phyloP scores from a whole-genome alignment of 495 filamentous ascomycete species.

The Recurvomyces mirabilis region DNA sequence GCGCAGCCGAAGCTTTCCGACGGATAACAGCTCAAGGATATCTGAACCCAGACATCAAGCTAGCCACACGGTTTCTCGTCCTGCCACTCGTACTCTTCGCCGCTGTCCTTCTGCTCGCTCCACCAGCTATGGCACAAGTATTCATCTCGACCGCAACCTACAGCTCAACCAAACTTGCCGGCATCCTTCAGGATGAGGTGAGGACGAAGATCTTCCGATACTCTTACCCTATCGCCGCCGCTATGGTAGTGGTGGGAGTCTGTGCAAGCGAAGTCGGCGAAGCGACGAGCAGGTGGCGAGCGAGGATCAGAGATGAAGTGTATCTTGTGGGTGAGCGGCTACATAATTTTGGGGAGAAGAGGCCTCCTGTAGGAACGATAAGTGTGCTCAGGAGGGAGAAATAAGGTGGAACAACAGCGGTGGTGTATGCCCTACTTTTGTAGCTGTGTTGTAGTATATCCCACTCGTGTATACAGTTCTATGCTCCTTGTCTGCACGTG shows the following conservation, averaged over 20 bases:
- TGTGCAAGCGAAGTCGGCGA: conserved; percentile 40
- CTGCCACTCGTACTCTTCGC: conserved; percentile 56
- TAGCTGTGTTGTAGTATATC: too few species aligned
- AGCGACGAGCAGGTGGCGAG: conserved; percentile 55
- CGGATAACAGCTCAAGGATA: conserved; percentile 63
- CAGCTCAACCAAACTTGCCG: neutral
- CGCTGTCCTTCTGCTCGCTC: conserved; percentile 45
- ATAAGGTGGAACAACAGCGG: conserved; percentile 2
- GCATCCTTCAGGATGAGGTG: neutral
- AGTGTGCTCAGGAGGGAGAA: conserved; percentile 15
- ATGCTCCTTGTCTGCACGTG: too few species aligned
- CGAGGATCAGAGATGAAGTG: conserved; percentile 80
- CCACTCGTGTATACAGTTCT: too few species aligned
- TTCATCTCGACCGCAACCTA: conserved; percentile 26
- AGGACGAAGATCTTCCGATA: conserved; percentile 25
- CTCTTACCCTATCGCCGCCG: conserved; percentile 34
- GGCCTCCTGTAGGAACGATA: conserved; percentile 12
- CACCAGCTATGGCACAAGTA: conserved; percentile 40
- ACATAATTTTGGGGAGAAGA: conserved; percentile 74
- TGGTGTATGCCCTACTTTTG: too few species aligned
- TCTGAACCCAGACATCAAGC: conserved; percentile 61
- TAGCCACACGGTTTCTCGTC: conserved; percentile 76
- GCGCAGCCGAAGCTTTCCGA: conserved; percentile 59
- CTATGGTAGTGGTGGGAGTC: conserved; percentile 34
- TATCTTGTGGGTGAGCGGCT: conserved; percentile 90